These are phyloP conservation scores for Ambrosia hybrid DNA, from an alignment of 140 eudicot species.

Conservation along the genomic window DNA sequence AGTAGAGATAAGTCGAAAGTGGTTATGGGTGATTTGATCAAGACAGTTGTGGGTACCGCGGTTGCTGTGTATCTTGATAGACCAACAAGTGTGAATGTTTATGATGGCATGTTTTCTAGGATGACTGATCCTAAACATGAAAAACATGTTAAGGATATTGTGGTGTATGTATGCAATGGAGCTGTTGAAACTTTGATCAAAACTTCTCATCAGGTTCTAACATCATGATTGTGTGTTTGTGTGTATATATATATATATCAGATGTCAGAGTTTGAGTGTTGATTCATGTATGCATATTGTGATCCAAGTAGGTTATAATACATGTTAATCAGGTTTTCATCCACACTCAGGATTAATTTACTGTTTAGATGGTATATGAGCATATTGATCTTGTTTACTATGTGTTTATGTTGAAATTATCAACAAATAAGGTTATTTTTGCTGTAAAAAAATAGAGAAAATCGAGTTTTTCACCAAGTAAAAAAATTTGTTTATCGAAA, in stretches of 20 bases:
- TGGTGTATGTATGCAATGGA: conserved; percentile 59
- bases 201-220: conserved; percentile 67
- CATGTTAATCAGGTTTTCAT: too few relatives aligned
- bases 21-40: conserved; percentile 54
- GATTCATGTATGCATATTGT: too few relatives aligned
- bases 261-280: too few relatives aligned
- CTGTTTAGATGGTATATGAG: too few relatives aligned
- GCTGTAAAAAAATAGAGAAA: too few relatives aligned
- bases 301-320: too few relatives aligned
- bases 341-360: too few relatives aligned
- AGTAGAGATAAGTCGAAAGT: conserved; percentile 48
- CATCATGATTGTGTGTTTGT: conserved; percentile 33
- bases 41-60: conserved; percentile 66
- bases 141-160: conserved; percentile 42
- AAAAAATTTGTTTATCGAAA: too few relatives aligned
- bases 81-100: conserved; percentile 44
- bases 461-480: too few relatives aligned
- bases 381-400: too few relatives aligned
- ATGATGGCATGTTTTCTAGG: conserved; percentile 59
- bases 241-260: background rate
- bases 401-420: too few relatives aligned
- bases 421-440: too few relatives aligned
- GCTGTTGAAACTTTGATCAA: conserved; percentile 64
- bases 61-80: conserved; percentile 66
- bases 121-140: conserved; percentile 55